Conservation (phyloP, 2,329 filamentous ascomycete genomes). For the Claviceps capensis region DNA sequence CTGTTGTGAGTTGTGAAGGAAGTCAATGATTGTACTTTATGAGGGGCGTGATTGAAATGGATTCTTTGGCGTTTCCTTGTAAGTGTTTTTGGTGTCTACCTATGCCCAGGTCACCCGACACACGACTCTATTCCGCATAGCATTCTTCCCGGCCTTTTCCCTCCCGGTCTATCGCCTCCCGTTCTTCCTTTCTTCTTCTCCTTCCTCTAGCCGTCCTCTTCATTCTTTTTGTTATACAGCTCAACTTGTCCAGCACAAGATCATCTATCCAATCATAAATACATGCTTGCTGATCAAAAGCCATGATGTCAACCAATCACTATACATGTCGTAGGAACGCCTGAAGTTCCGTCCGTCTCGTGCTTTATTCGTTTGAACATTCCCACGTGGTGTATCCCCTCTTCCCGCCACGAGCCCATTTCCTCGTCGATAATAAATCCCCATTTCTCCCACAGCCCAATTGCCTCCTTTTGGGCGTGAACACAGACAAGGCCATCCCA, state of each 20-base stretch:
- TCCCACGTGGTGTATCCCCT: slow-evolving; percentile 71
- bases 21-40: too few relatives aligned
- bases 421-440: slow-evolving; percentile 62
- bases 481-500: slow-evolving; percentile 68
- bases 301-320: neutral
- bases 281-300: neutral
- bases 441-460: slow-evolving; percentile 51
- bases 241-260: too few relatives aligned
- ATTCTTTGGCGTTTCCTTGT: neutral
- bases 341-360: slow-evolving; percentile 9
- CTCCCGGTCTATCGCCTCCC: too few relatives aligned
- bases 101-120: neutral
- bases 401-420: slow-evolving; percentile 70
- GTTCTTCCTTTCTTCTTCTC: neutral
- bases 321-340: neutral
- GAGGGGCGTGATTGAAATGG: neutral
- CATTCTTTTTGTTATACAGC: too few relatives aligned
- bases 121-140: too few relatives aligned
- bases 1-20: too few relatives aligned
- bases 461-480: slow-evolving; percentile 61
- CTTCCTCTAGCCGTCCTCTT: neutral
- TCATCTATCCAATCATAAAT: neutral
- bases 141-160: too few relatives aligned
- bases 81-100: neutral
- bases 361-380: slow-evolving; percentile 48